Base-by-base conservation (phyloP, 2,329 filamentous ascomycete genomes). In the Microdochium trichocladiopsis region DNA sequence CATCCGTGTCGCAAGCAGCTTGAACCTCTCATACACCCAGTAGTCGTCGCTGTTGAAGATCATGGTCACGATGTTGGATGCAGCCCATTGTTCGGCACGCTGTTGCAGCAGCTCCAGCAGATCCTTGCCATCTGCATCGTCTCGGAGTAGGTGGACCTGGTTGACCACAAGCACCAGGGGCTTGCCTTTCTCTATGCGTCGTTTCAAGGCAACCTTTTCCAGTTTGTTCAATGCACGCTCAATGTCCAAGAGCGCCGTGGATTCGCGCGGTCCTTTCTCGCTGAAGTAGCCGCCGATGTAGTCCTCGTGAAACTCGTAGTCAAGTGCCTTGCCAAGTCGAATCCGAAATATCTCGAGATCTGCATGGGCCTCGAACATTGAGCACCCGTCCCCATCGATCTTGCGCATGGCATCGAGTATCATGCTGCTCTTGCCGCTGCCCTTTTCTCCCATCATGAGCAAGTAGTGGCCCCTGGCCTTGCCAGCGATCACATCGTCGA, bases 41-140 rank as follows among this genome's bases (percentile, higher is more conserved):
- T 96, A 99, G 66, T 97, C 94, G 69, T 99, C 94, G 51, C 86
- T 92, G 70, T 96, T 97, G 72, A 99, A 91, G 31, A 99, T 85
- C 76, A 90, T 82, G 1, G 94, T 97, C 25, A 95, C 89, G 9
- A 99, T 79, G 58, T 90, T 93, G 21, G 88, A 84, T 1, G 93
- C 94, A 1, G 94, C 93, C 94, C 94, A 99, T 68, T 94, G 88
- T 69, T 99, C 94, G 1, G 94, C 93, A 28, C 92, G 84, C 66
- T 99, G 94, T 64, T 99, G 94, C 25, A 99, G 84, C 49, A 99
- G 82, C 69, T 99, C 94, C 43, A 99, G 83, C 14, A 99, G 75
- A 66, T 97, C 90, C 52, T 87, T 86, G n/a, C 94, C 94, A 61
- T 95, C 90, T 4, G 95, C 89, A 61, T 97, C 88, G 66, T 97